Base-by-base conservation (phyloP, 345 rosid genomes). In the Gossypioides kirkii region DNA sequence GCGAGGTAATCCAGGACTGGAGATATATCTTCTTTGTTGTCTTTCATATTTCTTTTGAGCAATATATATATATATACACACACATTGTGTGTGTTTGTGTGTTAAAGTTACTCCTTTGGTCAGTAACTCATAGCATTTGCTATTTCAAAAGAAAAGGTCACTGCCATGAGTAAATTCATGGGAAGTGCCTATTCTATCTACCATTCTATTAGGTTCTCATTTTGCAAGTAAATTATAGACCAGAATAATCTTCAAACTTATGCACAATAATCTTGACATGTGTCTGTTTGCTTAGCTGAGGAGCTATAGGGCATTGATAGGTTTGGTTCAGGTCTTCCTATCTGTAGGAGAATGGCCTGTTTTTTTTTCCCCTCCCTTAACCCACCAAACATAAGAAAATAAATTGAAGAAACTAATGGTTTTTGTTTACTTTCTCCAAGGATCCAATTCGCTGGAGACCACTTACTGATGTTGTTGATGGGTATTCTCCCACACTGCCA, bases 391-490 rank as follows among this genome's bases (percentile, higher is more conserved):
- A 50, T 49, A 50, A 50, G 59, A 46, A 32, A n/a, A 69, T 25
- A 42, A 18, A 42, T 13, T 49, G 64, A 58, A 43, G 63, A 74
- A 45, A 61, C 17, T 78, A 53, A 78, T 56, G 13, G 25, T 18
- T 22, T 18, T 47, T 71, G 52, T 26, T 46, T 73, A 41, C 41
- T 66, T 73, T 65, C 32, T 70, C 68, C 61, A 60, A 95, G 98
- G 99, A 95, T 84, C 99, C 99, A 69, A 86, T 92, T 58, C 98
- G 99, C 43, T 95, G 99, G 99, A 87, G 76, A 71, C 98, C 98
- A n/a, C 93, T 95, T 55, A 76, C 85, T 1, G 98, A 95, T 87
- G 99, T 95, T 76, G 90, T 86, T 83, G 99, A 95, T 76, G 99
- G 99, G 73, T 95, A 95, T 71, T 95, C 99, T 78, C 85, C 98